A percentile compares a stretch with the other conserved stretches of the same genome.
phyloP scores from a whole-genome alignment of 2,329 filamentous ascomycete species.

The Sclerotinia glacialis region DNA sequence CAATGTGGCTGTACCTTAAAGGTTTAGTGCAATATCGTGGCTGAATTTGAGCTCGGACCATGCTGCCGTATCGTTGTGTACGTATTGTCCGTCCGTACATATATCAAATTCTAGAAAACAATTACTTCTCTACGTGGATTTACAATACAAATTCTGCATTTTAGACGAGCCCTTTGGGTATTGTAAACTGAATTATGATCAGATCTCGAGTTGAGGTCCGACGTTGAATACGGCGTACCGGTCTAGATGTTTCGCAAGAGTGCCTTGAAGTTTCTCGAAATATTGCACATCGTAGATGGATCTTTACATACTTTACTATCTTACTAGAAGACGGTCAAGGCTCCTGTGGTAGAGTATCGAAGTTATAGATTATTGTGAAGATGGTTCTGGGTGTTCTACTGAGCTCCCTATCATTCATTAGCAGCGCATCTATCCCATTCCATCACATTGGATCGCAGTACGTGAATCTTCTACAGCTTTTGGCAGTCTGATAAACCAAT shows the following conservation, averaged over 20 bases:
- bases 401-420: neutral
- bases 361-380: neutral
- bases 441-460: no score
- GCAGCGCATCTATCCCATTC: neutral
- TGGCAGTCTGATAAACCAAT: no score
- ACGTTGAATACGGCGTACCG: neutral
- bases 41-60: neutral
- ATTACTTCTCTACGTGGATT: neutral
- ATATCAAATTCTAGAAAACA: neutral
- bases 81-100: neutral
- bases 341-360: neutral
- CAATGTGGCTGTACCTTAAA: slow-evolving; percentile 8
- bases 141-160: no score
- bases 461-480: no score
- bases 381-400: neutral
- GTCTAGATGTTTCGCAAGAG: neutral
- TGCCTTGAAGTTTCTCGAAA: neutral
- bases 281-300: neutral
- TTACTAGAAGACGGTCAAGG: neutral
- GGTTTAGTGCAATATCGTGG: neutral
- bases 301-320: neutral
- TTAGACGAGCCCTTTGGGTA: no score
- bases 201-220: neutral
- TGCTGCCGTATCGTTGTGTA: neutral
- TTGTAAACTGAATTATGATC: no score